Evolutionary conservation across 73 alveolate genomes (phyloP).

Genomic region (Blepharisma japonicum): DNA sequence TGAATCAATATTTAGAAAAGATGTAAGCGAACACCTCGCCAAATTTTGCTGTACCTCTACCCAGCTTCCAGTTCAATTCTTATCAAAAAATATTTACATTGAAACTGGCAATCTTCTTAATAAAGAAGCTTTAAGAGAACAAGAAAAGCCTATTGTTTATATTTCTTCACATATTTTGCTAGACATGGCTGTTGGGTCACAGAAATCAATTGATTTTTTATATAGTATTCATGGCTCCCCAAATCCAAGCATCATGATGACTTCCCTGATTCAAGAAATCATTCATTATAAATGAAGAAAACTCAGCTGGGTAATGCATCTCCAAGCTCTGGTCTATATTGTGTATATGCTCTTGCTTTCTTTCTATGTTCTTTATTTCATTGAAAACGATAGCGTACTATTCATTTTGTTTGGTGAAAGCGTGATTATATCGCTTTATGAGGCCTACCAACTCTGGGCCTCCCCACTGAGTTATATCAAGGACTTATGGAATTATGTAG

Average conservation of each 20-base stretch:
- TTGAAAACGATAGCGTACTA: neutral
- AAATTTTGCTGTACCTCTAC: neutral
- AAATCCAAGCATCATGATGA: neutral
- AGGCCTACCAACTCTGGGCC: neutral
- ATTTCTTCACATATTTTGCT: neutral
- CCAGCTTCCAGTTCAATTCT: neutral
- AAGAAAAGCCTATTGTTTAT: neutral
- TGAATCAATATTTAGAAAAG: neutral
- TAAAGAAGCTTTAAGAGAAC: neutral
- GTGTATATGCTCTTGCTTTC: constrained; percentile 21
- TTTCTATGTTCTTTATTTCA: neutral
- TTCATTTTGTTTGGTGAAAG: neutral
- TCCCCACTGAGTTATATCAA: neutral
- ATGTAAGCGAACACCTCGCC: neutral
- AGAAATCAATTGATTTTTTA: constrained; percentile 2
- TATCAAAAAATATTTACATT: neutral
- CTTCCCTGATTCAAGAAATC: neutral
- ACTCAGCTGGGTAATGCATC: neutral
- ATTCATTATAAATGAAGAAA: neutral
- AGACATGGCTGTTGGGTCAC: neutral
- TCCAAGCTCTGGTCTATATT: neutral
- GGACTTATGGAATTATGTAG: constrained; percentile 6
- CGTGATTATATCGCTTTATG: neutral
- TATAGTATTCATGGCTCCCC: neutral
- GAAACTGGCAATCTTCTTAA: neutral